A percentile compares a stretch with the other conserved stretches of the same genome.
Conservation (phyloP, 345 rosid species). For the Abelmoschus esculentus region DNA sequence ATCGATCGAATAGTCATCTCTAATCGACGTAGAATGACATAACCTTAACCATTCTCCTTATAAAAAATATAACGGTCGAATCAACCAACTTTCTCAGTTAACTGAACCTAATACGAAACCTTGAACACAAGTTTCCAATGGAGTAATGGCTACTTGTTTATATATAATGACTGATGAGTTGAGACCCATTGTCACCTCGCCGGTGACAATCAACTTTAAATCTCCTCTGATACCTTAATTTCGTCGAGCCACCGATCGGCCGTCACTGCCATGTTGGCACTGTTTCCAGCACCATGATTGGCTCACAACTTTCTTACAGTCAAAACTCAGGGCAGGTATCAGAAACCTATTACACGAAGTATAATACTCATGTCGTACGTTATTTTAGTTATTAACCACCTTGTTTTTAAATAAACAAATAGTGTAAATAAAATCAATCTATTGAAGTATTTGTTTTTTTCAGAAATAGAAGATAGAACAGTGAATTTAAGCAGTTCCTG, state of each 20-base stretch:
- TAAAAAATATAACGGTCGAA: too few relatives aligned
- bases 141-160: too few relatives aligned
- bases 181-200: too few relatives aligned
- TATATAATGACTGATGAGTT: too few relatives aligned
- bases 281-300: slow-evolving; percentile 43
- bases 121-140: not conserved
- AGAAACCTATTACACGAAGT: slow-evolving; percentile 27
- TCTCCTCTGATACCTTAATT: slow-evolving; percentile 59
- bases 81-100: too few relatives aligned
- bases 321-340: slow-evolving; percentile 34
- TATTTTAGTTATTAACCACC: slow-evolving; percentile 15
- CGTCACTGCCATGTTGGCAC: slow-evolving; percentile 23
- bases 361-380: slow-evolving; percentile 22
- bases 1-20: too few relatives aligned
- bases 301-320: slow-evolving; percentile 29
- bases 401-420: not conserved
- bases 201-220: not conserved
- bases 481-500: not conserved
- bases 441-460: not conserved
- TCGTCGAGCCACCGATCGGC: slow-evolving; percentile 76
- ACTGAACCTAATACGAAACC: too few relatives aligned
- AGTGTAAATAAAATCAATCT: not conserved
- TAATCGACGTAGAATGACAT: too few relatives aligned
- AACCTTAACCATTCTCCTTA: too few relatives aligned
- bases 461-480: not conserved